A percentile compares a stretch with the other conserved stretches of the same genome.
Conservation (phyloP, 352 stramenopile genomes). For the Pythium pectinolyticum region DNA sequence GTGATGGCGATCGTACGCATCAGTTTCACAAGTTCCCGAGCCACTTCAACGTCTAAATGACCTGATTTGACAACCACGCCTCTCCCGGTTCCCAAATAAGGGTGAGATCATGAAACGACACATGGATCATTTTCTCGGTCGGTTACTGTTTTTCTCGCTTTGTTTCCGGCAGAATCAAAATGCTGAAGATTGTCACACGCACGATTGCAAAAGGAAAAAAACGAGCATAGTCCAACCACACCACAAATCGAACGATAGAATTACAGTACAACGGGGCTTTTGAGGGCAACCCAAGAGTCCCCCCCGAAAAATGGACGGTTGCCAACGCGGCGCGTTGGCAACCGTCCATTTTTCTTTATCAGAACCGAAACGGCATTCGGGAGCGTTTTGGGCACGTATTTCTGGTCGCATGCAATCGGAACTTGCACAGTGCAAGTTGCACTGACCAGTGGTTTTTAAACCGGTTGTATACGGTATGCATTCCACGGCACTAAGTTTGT, state of each 20-base stretch:
- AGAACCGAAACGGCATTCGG: neutral
- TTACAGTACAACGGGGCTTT: too few relatives aligned
- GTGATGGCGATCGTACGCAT: neutral
- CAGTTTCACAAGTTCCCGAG: conserved; percentile 1
- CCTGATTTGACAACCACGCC: neutral
- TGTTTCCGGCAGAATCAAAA: neutral
- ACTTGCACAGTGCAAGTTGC: too few relatives aligned
- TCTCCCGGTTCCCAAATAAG: neutral
- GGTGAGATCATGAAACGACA: conserved; percentile 28
- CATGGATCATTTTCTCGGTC: neutral
- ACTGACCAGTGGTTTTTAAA: too few relatives aligned
- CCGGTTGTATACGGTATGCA: too few relatives aligned
- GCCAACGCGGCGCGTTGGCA: neutral
- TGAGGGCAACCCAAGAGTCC: neutral
- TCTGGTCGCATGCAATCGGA: neutral
- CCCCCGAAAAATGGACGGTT: neutral
- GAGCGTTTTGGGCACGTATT: neutral
- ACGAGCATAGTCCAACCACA: too few relatives aligned
- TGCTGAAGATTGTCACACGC: neutral
- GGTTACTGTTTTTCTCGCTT: neutral
- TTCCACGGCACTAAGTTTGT: too few relatives aligned
- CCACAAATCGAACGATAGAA: too few relatives aligned
- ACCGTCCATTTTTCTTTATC: neutral
- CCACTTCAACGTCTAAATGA: neutral
- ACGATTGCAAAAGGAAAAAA: neutral